Conservation (phyloP, 108 stramenopile species). For the Phaeodactylum tricornutum region DNA sequence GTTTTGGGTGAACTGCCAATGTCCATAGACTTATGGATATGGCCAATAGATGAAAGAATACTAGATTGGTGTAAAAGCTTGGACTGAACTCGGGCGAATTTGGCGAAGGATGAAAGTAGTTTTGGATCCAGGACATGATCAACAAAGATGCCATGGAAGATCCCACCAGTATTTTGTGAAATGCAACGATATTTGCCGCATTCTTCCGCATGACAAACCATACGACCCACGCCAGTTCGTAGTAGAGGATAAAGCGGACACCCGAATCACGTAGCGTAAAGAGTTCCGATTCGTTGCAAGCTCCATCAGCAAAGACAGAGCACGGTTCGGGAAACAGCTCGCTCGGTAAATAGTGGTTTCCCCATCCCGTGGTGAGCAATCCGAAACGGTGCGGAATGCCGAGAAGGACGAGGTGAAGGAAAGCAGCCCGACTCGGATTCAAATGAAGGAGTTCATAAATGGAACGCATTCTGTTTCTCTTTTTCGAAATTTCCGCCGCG, state of each 20-base stretch:
- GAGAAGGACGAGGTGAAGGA: slow-evolving; percentile 1
- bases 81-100: not conserved
- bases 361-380: slow-evolving; percentile 6
- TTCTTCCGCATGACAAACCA: not conserved
- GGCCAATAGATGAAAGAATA: not conserved
- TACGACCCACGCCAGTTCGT: slow-evolving; percentile 6
- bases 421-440: slow-evolving; percentile 1
- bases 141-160: not conserved
- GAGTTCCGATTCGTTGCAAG: not conserved
- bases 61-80: not conserved
- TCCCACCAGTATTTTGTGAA: not conserved
- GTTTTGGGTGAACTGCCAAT: not conserved
- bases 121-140: not conserved
- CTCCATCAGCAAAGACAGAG: not conserved
- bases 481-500: too few relatives aligned
- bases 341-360: too few relatives aligned
- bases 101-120: not conserved
- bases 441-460: not conserved
- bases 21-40: not conserved
- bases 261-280: not conserved
- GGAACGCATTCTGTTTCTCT: too few relatives aligned
- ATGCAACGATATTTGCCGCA: not conserved
- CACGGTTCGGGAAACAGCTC: not conserved
- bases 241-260: not conserved
- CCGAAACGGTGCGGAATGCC: slow-evolving; percentile 6